A percentile compares a stretch with the other conserved stretches of the same genome.
These are phyloP conservation scores for Ogataea naganishii DNA, from an alignment of 805 yeast species.

Conservation along the genomic window DNA sequence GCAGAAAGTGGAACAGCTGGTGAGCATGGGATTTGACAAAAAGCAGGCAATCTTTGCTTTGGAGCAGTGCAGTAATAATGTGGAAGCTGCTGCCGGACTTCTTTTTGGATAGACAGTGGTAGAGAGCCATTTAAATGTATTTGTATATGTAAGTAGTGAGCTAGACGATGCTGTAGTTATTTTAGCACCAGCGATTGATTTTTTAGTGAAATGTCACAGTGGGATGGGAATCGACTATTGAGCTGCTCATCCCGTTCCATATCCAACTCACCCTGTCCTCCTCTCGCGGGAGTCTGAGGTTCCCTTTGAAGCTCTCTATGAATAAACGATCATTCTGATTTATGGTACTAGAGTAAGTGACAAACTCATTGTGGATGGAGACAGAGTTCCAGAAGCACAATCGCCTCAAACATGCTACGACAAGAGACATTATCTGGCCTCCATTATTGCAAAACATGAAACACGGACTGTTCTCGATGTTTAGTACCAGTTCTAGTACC, in stretches of 20 bases:
- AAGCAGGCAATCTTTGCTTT: conserved; percentile 59
- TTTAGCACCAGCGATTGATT: conserved; percentile 1
- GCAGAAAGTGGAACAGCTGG: conserved; percentile 32
- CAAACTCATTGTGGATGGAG: conserved; percentile 79
- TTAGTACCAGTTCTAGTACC: conserved; percentile 55
- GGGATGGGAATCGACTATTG: conserved; percentile 52
- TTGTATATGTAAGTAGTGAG: neutral
- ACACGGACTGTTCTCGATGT: conserved; percentile 54
- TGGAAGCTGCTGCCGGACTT: conserved; percentile 79
- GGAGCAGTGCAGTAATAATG: conserved; percentile 60
- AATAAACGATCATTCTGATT: conserved; percentile 78
- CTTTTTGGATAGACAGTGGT: conserved; percentile 34
- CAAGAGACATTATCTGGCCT: conserved; percentile 74
- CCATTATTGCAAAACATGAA: conserved; percentile 88
- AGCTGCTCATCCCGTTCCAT: conserved; percentile 56
- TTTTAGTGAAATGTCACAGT: conserved; percentile 23
- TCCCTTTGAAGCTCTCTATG: conserved; percentile 71
- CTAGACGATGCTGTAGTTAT: neutral
- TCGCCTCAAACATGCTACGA: conserved; percentile 80
- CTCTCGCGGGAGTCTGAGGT: conserved; percentile 38
- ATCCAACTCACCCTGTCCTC: conserved; percentile 49
- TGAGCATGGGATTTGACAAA: conserved; percentile 64
- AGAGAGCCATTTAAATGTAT: conserved; percentile 1
- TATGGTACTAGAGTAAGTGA: conserved; percentile 65
- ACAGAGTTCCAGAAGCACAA: conserved; percentile 83